Evolutionary conservation across 495 filamentous ascomycete species (phyloP), one percentile per base, ranked within the genome.

Genomic region (Podospora conica): DNA sequence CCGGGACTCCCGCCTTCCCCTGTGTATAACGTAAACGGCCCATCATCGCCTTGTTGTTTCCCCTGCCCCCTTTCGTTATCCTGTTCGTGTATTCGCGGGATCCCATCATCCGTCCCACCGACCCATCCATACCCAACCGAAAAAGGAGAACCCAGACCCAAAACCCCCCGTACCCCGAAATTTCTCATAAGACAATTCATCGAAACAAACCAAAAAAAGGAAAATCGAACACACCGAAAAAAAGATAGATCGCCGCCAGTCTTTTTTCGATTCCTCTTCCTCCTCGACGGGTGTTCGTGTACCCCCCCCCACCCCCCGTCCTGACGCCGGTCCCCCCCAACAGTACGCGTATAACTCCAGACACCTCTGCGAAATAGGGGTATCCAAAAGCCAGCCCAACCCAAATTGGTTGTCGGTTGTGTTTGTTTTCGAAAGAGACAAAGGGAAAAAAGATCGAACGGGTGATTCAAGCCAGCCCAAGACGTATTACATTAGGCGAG

Each of bases 301-400:
- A n/a, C 8, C 40, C 40, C 33, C 40, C 18, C 40, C 18, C 33
- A 15, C 15, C 24, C 0, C 55, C 55, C 22, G 55, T 22, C 8
- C n/a, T 9, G 22, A 55, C 15, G 53, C n/a, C 53, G 53, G 53
- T 8, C 8, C 53, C 4, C 23, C 10, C n/a, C n/a, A n/a, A 23
- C 58, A 28, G 58, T 5, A 9, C 18, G 25, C 11, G 12, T 21
- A 20, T n/a, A n/a, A n/a, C 22, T 61, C 15, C 59, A 29, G 21
- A 15, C 29, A 25, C 29, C 29, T 40, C 40, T 29, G 22, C 21
- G 22, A 22, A n/a, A 25, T 18, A 53, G 33, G 60, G 60, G 60
- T 62, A 62, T 62, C 60, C 60, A 54, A 62, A 62, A 10, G n/a
- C n/a, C 60, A 53, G 23, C n/a, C 29, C 60, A 9, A 23, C 7